Evolutionary conservation across 345 rosid species (phyloP).

Genomic region (Rhodamnia argentea): DNA sequence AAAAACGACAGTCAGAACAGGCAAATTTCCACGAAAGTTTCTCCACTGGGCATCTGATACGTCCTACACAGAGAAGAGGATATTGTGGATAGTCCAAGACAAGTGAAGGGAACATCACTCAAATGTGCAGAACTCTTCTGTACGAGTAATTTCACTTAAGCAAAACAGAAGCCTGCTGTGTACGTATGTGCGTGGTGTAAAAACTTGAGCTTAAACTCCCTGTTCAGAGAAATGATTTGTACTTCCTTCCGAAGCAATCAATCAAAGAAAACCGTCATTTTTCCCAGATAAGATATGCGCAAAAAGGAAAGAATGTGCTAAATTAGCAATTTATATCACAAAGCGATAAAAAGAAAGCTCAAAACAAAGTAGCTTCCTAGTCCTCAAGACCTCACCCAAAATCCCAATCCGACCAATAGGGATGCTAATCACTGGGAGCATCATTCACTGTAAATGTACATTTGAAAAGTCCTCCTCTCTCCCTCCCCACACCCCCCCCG

Average conservation of each 20-base stretch:
- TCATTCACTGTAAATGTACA: neutral
- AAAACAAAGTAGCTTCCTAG: neutral
- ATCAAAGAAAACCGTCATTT: neutral
- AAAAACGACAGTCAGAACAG: constrained; percentile 53
- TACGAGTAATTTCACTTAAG: neutral
- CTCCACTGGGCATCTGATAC: constrained; percentile 87
- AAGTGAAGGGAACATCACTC: neutral
- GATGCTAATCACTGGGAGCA: neutral
- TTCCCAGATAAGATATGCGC: neutral
- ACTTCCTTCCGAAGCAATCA: neutral
- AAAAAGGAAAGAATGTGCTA: neutral
- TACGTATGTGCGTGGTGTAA: neutral
- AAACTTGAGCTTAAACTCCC: neutral
- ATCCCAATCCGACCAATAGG: neutral
- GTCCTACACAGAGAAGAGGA: constrained; percentile 31
- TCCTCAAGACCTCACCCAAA: neutral
- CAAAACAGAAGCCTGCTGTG: neutral
- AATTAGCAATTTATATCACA: neutral
- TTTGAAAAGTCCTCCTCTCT: neutral
- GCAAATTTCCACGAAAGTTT: constrained; percentile 71
- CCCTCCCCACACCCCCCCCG: no score
- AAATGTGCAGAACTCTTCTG: neutral
- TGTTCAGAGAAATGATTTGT: neutral
- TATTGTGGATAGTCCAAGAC: neutral
- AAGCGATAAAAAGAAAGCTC: neutral